Conservation (phyloP, 2,329 filamentous ascomycete genomes). For the Scopulariopsis brevicaulis region DNA sequence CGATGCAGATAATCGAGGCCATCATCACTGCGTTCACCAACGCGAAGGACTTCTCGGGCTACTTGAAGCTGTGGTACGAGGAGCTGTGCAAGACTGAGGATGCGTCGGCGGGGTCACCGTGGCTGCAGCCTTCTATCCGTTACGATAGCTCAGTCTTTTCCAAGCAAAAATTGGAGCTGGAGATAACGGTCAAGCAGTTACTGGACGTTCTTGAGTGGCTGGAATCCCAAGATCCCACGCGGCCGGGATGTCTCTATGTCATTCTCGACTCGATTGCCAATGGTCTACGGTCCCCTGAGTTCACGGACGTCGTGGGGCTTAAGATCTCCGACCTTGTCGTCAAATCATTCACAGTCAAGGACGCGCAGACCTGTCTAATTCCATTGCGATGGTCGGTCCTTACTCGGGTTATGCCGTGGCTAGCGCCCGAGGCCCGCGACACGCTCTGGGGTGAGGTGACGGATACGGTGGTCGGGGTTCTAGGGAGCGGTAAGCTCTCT, state of each 20-base stretch:
- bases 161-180: conserved; percentile 22
- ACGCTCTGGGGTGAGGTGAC: conserved; percentile 21
- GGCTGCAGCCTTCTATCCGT: conserved; percentile 12
- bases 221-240: conserved; percentile 17
- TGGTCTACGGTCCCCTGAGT: conserved; percentile 28
- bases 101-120: conserved; percentile 14
- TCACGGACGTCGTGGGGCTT: conserved; percentile 26
- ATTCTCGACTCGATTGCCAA: conserved; percentile 29
- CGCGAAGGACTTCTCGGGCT: conserved; percentile 30
- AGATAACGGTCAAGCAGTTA: conserved; percentile 32
- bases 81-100: conserved; percentile 24
- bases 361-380: conserved; percentile 16
- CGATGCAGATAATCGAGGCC: conserved; percentile 18
- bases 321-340: conserved; percentile 23
- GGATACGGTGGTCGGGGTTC: conserved; percentile 17
- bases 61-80: conserved; percentile 33
- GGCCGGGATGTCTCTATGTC: conserved; percentile 22
- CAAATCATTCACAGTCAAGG: conserved; percentile 12
- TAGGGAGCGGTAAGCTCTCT: conserved; percentile 19
- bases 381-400: conserved; percentile 29
- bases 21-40: conserved; percentile 32
- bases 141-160: conserved; percentile 4
- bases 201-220: conserved; percentile 30
- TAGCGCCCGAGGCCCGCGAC: conserved; percentile 14
- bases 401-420: conserved; percentile 23